Evolutionary conservation across 441 rosid species (phyloP).

Genomic region (Pelargonium citronellum): DNA sequence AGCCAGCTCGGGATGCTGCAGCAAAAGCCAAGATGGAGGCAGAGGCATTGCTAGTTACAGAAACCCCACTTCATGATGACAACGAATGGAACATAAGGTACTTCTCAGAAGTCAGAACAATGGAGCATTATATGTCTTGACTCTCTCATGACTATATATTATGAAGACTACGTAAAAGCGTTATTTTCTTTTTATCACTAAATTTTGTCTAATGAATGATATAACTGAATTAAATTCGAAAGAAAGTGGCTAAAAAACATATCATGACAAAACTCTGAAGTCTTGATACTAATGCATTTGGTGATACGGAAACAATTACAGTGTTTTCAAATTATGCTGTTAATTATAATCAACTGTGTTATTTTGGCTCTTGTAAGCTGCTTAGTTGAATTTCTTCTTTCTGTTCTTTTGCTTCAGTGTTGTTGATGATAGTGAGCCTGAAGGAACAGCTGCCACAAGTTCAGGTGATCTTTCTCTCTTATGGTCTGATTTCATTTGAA

Average conservation of each 20-base stretch:
- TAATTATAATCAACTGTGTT: not conserved
- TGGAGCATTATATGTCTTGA: not conserved
- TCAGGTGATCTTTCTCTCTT: slow-evolving; percentile 41
- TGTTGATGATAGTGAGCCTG: slow-evolving; percentile 53
- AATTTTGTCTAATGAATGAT: too few species aligned
- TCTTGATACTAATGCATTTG: not conserved
- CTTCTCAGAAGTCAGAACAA: not conserved
- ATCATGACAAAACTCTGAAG: not conserved
- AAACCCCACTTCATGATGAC: slow-evolving; percentile 67
- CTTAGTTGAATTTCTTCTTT: not conserved
- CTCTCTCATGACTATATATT: not conserved
- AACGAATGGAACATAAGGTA: slow-evolving; percentile 97
- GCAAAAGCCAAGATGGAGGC: slow-evolving; percentile 86
- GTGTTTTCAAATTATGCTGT: not conserved
- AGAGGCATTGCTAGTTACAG: slow-evolving; percentile 38
- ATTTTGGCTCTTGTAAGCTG: too few species aligned
- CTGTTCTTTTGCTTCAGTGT: slow-evolving; percentile 35
- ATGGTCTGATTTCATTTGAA: not conserved
- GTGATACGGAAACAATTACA: not conserved
- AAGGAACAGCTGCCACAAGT: slow-evolving; percentile 36
- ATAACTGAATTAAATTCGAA: not conserved
- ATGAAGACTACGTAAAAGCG: too few species aligned
- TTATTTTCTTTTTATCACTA: too few species aligned
- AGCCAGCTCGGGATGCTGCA: slow-evolving; percentile 87
- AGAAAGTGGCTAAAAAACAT: not conserved